These are phyloP conservation scores for Boletus bicolor DNA, from an alignment of 768 basidiomycete species.

Conservation along the genomic window DNA sequence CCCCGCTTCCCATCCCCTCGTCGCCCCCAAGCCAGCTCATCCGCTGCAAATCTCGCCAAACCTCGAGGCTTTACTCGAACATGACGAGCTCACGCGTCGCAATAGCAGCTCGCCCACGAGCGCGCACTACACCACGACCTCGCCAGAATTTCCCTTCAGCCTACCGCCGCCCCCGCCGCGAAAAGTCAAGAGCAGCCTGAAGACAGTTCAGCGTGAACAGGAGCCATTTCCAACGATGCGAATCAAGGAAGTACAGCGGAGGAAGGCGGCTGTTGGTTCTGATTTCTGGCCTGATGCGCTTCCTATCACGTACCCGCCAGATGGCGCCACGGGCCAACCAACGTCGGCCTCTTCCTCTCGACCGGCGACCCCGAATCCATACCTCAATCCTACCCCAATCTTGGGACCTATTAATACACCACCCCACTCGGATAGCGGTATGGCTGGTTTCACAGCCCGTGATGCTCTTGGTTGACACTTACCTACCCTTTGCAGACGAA, in stretches of 20 bases:
- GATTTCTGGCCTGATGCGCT: constrained; percentile 28
- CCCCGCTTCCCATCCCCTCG: constrained; percentile 1
- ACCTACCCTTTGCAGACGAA: constrained; percentile 13
- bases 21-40: constrained; percentile 1
- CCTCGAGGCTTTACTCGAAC: constrained; percentile 56
- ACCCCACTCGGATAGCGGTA: constrained; percentile 13
- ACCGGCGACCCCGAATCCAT: constrained; percentile 31
- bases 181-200: constrained; percentile 12
- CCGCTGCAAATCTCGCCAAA: constrained; percentile 54
- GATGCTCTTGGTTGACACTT: neutral
- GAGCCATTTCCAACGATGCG: constrained; percentile 13
- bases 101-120: constrained; percentile 25
- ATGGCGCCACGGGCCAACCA: constrained; percentile 2
- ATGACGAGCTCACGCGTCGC: constrained; percentile 49
- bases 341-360: constrained; percentile 15
- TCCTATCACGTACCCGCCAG: neutral
- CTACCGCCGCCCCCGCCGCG: constrained; percentile 37
- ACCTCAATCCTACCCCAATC: constrained; percentile 36
- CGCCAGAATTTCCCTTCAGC: constrained; percentile 22
- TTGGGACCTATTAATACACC: constrained; percentile 8
- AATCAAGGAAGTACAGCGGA: constrained; percentile 16
- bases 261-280: constrained; percentile 13
- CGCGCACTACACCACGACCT: constrained; percentile 4
- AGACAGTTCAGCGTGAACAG: constrained; percentile 13
- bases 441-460: neutral